Evolutionary conservation across 306 rosid species (phyloP).

Genomic region (Malus sylvestris): DNA sequence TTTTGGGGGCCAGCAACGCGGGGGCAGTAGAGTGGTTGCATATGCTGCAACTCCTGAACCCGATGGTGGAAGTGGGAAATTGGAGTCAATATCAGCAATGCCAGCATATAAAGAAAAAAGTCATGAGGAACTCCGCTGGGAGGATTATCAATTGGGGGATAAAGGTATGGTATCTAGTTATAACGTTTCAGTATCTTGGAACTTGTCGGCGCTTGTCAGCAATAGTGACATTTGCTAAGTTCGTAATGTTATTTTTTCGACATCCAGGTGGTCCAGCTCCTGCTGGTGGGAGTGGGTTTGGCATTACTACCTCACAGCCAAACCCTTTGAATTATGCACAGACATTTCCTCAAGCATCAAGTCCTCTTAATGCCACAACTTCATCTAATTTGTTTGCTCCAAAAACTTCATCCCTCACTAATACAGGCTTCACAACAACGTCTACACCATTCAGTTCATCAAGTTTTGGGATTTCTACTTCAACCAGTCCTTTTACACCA

Average conservation of each 20-base stretch:
- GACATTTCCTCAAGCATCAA: slow-evolving; percentile 56
- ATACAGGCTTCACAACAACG: slow-evolving; percentile 38
- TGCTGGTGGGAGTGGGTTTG: slow-evolving; percentile 49
- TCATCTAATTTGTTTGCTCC: slow-evolving; percentile 58
- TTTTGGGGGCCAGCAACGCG: slow-evolving; percentile 65
- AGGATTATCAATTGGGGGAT: slow-evolving; percentile 87
- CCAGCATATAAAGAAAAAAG: slow-evolving; percentile 77
- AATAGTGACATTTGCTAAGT: background rate
- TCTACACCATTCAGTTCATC: slow-evolving; percentile 58
- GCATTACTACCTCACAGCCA: slow-evolving; percentile 42
- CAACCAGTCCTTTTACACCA: slow-evolving; percentile 40
- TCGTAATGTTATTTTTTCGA: background rate
- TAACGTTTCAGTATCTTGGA: background rate
- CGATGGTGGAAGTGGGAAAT: slow-evolving; percentile 43
- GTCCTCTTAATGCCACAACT: slow-evolving; percentile 46
- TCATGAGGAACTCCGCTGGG: slow-evolving; percentile 97
- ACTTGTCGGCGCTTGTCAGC: background rate
- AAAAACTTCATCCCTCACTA: slow-evolving; percentile 46
- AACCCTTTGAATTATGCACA: slow-evolving; percentile 45
- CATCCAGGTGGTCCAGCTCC: slow-evolving; percentile 75
- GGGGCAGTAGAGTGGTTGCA: slow-evolving; percentile 70
- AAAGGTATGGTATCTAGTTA: slow-evolving; percentile 38
- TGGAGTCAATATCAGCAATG: slow-evolving; percentile 96
- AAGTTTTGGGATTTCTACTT: slow-evolving; percentile 40
- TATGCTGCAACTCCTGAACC: slow-evolving; percentile 72